Evolutionary conservation across 2,329 filamentous ascomycete genomes (phyloP), one percentile per base, ranked within the genome.

Genomic region (Ceratocystis lukuohia): DNA sequence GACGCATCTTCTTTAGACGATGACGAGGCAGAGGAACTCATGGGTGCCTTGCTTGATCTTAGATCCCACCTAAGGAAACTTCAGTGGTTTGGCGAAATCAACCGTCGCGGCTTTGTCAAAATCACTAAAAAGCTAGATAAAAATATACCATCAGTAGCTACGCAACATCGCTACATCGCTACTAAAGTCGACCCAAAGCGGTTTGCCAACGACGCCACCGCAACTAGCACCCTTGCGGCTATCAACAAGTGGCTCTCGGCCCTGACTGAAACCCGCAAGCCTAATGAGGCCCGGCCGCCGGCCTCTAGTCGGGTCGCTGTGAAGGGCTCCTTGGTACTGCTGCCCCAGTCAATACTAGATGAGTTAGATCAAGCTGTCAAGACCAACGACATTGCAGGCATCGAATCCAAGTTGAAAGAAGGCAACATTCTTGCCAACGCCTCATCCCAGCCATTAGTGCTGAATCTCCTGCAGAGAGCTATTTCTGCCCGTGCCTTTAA

Each of bases 111-210:
- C 1, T 99, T 99, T 73, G 85, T 95, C 75, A 99, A 99, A 78
- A 99, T 99, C 75, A 96, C 94, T 64, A 99, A 99, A 80, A 99
- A 99, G 77, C 80, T 96, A 59, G 94, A 99, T 77, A 99, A 99
- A 78, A 96, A 96, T 77, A 84, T 96, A 2, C 82, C 88, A 1
- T 82, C 84, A 59, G 84, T 86, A 2, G 83, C 86, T 63, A 87
- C 89, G 0, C 92, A 96, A 77, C 86, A 89, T 73, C 84, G 86
- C 67, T 99, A 97, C 73, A 81, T 99, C 68, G 85, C 88, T 50
- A 91, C 91, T 61, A 96, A 95, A 77, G 93, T 99, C 67, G 90
- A 96, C 70, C 87, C 89, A 1, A 87, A 87, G 70, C 84, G 89
- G 0, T 99, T 99, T 75, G 90, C 93, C 20, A 92, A 89, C 69